Evolutionary conservation across 371 early-diverging fungal genomes (phyloP), one percentile per base, ranked within the genome.

Genomic region (Lichtheimia corymbifera): DNA sequence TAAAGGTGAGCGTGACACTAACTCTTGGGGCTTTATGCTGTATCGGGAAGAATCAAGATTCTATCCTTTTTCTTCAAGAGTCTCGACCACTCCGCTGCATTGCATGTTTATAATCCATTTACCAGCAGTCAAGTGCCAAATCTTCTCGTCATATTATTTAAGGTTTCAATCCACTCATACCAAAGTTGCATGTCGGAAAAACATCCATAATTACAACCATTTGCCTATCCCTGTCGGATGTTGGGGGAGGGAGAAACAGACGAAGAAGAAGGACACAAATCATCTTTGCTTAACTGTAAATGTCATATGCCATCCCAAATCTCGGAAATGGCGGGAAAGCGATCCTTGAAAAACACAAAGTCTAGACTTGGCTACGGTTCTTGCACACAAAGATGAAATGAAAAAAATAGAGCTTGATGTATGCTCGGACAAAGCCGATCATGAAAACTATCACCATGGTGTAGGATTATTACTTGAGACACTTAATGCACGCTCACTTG

Each of bases 1-100:
- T 28, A 9, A 35, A 11, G 9, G 35, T 35, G 35, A 22, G 57
- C 17, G 57, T 56, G 25, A 56, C 57, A 56, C 57, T 27, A 56
- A 56, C 11, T 56, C 45, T 35, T 42, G 57, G 7, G 25, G 43
- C 42, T 25, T 45, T 42, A 41, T 56, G 57, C 42, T 56, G 41
- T 42, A 20, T 22, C 45, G 43, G 45, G 40, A 42, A 42, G 57
- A 56, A 44, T 56, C 57, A 44, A 56, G 57, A 56, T 44, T 44
- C 22, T 47, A 47, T 47, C 22, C 47, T 47, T 47, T 47, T 47
- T 11, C 22, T 47, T 47, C 22, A 18, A 47, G n/a, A 18, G 18
- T n/a, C 22, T 47, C 22, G 22, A n/a, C 47, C 47, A 47, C 22
- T 47, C n/a, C 47, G 47, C 18, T n/a, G 47, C 47, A 47, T 47